Evolutionary conservation across 768 basidiomycete genomes (phyloP), one percentile per base, ranked within the genome.

Genomic region (Tylopilus felleus): DNA sequence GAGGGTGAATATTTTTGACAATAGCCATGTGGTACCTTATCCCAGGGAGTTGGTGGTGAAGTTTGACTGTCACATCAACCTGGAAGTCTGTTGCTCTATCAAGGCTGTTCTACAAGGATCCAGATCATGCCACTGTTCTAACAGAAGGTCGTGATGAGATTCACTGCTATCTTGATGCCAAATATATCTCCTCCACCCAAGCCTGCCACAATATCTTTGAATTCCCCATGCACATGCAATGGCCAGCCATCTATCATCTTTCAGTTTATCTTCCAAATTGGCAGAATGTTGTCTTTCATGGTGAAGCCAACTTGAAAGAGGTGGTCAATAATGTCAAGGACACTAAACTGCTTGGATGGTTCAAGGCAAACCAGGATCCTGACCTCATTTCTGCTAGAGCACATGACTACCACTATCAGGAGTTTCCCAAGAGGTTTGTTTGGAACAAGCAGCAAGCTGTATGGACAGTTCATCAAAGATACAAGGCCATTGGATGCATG

Each of bases 381-480:
- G 40, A 12, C 4, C 49, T 50, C 5, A 50, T 50, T 31, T 28
- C 19, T 31, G 22, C 49, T 50, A 40, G 49, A 10, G 28, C 49
- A 1, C 49, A 50, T 33, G 4, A 50, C 7, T n/a, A 23, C 17
- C 64, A 66, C 1, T 76, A 75, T 38, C 68, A 73, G 16, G 67
- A 76, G 0, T 71, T 74, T 42, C 70, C 74, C 3, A 55, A 63
- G 21, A 5, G 55, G 0, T 73, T 71, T 58, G 64, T 67, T 1
- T 73, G 64, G 60, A 10, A 46, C 38, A 53, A 9, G 38, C 63
- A 70, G 0, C 8, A 0, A 16, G 49, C 36, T 2, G 0, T 62
- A 57, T 35, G 72, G 78, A 67, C 61, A 63, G 43, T 71, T 64
- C 53, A 2, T 17, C 51, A 55, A n/a, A 23, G 71, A 65, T 55